phyloP scores from a whole-genome alignment of 768 basidiomycete species.

The Calvatia gigantea region DNA sequence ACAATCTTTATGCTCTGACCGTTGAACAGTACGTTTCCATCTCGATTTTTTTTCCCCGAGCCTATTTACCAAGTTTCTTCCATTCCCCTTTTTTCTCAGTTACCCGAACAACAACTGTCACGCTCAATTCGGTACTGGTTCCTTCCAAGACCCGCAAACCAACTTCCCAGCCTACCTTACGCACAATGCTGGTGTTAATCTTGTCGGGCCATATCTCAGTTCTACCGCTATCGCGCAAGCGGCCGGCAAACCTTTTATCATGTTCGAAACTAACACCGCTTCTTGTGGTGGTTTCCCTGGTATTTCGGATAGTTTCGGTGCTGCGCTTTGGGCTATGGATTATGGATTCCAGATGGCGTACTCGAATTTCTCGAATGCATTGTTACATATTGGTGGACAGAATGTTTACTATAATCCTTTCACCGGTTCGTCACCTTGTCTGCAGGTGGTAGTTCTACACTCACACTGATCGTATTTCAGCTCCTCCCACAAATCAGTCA shows the following conservation, averaged over 20 bases:
- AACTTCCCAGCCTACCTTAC: slow-evolving; percentile 54
- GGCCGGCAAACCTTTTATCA: slow-evolving; percentile 47
- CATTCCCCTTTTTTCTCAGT: slow-evolving; percentile 15
- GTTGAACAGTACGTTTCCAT: slow-evolving; percentile 51
- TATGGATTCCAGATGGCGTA: slow-evolving; percentile 62
- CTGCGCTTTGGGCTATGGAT: slow-evolving; percentile 63
- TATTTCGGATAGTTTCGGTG: slow-evolving; percentile 58
- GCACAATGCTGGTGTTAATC: slow-evolving; percentile 47
- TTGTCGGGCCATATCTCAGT: slow-evolving; percentile 51
- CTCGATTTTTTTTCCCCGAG: not conserved
- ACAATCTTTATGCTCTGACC: slow-evolving; percentile 39
- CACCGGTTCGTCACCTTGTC: slow-evolving; percentile 43
- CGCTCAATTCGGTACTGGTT: slow-evolving; percentile 41
- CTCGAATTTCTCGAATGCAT: slow-evolving; percentile 49
- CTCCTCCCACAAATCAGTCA: slow-evolving; percentile 53
- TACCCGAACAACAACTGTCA: slow-evolving; percentile 58
- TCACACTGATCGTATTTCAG: slow-evolving; percentile 12
- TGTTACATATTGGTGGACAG: slow-evolving; percentile 64
- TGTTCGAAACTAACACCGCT: slow-evolving; percentile 73
- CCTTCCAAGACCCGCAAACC: slow-evolving; percentile 35
- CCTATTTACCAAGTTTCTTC: not conserved
- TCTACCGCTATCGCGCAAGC: slow-evolving; percentile 43
- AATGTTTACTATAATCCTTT: slow-evolving; percentile 66
- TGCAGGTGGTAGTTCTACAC: not conserved
- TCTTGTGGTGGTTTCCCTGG: slow-evolving; percentile 70